A percentile compares a stretch with the other conserved stretches of the same genome.
These are phyloP conservation scores for Guadua angustifolia DNA, from an alignment of 176 grass and related monocot genomes.

Conservation along the genomic window DNA sequence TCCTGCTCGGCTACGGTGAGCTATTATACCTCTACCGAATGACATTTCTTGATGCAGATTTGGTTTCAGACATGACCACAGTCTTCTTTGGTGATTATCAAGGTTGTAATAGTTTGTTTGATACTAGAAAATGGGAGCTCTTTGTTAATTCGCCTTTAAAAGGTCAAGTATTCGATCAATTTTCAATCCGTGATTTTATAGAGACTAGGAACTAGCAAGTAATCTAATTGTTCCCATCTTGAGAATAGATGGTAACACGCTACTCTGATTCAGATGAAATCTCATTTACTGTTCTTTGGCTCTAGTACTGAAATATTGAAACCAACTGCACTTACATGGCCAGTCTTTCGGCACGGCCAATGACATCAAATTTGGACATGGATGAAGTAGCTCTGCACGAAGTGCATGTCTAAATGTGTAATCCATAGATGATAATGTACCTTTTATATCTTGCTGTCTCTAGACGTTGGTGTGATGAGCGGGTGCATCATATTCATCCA, in stretches of 20 bases:
- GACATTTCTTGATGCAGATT: slow-evolving; percentile 27
- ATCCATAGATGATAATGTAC: neutral
- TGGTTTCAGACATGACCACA: neutral
- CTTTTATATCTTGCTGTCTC: neutral
- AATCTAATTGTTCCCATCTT: no score
- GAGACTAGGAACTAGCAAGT: no score
- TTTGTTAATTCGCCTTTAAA: no score
- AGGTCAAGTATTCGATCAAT: no score
- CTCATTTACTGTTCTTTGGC: neutral
- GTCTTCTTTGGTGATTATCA: neutral
- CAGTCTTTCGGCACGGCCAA: no score
- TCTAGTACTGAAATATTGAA: neutral
- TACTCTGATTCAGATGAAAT: no score
- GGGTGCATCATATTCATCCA: slow-evolving; percentile 85
- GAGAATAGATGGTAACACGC: no score
- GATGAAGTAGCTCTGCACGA: neutral
- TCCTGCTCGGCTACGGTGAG: slow-evolving; percentile 93
- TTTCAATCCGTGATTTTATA: no score
- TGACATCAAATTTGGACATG: no score
- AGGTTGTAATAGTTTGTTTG: no score
- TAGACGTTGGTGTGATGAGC: slow-evolving; percentile 85
- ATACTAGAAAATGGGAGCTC: no score
- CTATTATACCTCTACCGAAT: neutral
- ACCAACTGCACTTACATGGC: no score
- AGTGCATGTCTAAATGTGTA: neutral